A percentile compares a stretch with the other conserved stretches of the same genome.
These are phyloP conservation scores for Ormosia emarginata DNA, from an alignment of 306 rosid genomes.

Conservation along the genomic window DNA sequence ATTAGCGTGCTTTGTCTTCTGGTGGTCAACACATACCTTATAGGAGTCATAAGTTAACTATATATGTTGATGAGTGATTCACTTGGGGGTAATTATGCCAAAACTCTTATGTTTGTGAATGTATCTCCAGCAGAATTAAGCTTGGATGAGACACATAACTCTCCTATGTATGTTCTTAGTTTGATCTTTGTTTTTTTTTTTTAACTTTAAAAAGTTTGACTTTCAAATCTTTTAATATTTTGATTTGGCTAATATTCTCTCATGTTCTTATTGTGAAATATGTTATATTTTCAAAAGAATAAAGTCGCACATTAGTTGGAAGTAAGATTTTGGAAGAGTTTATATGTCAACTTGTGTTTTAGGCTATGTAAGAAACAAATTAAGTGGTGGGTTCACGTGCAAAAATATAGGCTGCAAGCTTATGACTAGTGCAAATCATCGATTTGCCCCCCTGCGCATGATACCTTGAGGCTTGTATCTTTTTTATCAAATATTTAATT, in stretches of 20 bases:
- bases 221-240: not conserved
- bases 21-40: constrained; percentile 92
- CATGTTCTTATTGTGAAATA: too few species aligned
- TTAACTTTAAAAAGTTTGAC: not conserved
- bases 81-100: constrained; percentile 94
- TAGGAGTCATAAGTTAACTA: constrained; percentile 88
- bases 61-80: constrained; percentile 99
- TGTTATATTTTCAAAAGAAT: too few species aligned
- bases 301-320: too few species aligned
- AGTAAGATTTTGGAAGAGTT: too few species aligned
- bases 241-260: not conserved
- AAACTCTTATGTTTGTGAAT: constrained; percentile 94
- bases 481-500: too few species aligned
- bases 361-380: too few species aligned
- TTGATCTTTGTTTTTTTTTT: not conserved
- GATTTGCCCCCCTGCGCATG: too few species aligned
- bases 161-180: constrained; percentile 60
- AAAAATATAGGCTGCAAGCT: too few species aligned
- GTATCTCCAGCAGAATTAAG: constrained; percentile 82
- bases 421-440: too few species aligned
- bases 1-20: constrained; percentile 80
- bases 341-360: too few species aligned
- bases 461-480: too few species aligned
- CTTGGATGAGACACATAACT: constrained; percentile 89
- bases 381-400: too few species aligned